Percentiles rank a stretch among this genome's conserved stretches.
phyloP scores from a whole-genome alignment of 2,329 filamentous ascomycete species.

The Zasmidium angulare region DNA sequence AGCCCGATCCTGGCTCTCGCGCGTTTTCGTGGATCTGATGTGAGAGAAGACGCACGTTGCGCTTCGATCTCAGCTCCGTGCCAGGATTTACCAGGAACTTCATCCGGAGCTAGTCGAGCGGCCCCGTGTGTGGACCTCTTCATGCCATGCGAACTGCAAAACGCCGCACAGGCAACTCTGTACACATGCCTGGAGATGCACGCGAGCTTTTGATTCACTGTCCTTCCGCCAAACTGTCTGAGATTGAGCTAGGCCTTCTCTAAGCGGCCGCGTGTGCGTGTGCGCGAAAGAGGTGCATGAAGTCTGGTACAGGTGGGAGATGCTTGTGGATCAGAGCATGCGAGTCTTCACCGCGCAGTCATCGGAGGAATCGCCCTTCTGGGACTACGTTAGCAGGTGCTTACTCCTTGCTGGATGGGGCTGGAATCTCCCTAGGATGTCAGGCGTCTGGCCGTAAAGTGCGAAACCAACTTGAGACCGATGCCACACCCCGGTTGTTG shows the following conservation, averaged over 20 bases:
- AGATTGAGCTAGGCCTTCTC: background rate
- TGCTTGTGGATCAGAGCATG: constrained; percentile 4
- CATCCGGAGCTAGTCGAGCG: background rate
- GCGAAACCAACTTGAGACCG: constrained; percentile 19
- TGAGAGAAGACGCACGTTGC: background rate
- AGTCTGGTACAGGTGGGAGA: constrained; percentile 6
- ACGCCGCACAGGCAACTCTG: background rate
- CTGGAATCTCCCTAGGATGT: constrained; percentile 1
- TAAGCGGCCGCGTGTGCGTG: background rate
- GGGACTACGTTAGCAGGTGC: constrained; percentile 2
- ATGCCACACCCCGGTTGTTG: constrained; percentile 1
- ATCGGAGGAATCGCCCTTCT: constrained; percentile 2
- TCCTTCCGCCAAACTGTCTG: background rate
- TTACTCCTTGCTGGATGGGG: constrained; percentile 17
- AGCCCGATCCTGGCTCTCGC: background rate
- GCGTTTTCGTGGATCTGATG: background rate
- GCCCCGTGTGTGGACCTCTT: no score
- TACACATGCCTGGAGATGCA: background rate
- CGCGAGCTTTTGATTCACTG: background rate
- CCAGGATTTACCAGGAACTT: constrained; percentile 4
- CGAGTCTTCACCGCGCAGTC: constrained; percentile 6
- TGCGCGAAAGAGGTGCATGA: background rate
- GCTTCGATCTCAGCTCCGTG: background rate
- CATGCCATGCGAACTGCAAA: background rate
- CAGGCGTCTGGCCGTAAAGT: constrained; percentile 7